Conservation (phyloP, 2,329 filamentous ascomycete species). For the Metarhizium rileyi region DNA sequence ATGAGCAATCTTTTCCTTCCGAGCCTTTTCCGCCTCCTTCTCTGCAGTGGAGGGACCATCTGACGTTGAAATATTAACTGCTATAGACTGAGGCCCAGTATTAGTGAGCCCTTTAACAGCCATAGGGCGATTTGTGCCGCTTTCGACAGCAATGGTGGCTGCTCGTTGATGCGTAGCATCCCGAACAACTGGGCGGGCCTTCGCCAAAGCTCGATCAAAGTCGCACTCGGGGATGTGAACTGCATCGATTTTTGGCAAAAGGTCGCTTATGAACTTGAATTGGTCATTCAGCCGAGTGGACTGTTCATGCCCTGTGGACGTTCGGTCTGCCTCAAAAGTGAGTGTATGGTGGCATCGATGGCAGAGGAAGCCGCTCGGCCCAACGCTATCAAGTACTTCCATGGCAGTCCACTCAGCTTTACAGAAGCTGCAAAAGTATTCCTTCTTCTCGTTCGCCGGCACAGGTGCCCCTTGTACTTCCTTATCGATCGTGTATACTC, state of each 20-base stretch:
- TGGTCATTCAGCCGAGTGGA: constrained; percentile 68
- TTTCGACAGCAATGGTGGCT: constrained; percentile 47
- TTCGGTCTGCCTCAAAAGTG: constrained; percentile 55
- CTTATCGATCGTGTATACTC: constrained; percentile 79
- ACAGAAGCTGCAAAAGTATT: constrained; percentile 77
- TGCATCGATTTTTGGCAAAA: constrained; percentile 69
- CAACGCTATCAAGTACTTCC: constrained; percentile 73
- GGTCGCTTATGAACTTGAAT: constrained; percentile 67
- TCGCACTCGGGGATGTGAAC: constrained; percentile 63
- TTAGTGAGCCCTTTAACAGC: constrained; percentile 61
- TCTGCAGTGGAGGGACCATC: constrained; percentile 59
- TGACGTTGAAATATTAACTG: constrained; percentile 57
- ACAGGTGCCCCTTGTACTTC: constrained; percentile 77
- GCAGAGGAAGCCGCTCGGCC: constrained; percentile 68
- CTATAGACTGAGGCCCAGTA: constrained; percentile 57
- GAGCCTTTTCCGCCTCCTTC: constrained; percentile 52
- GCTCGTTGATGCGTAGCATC: constrained; percentile 58
- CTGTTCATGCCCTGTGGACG: constrained; percentile 61
- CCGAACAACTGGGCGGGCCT: constrained; percentile 53
- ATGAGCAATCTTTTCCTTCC: constrained; percentile 53
- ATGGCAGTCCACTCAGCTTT: constrained; percentile 80
- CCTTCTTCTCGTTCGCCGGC: constrained; percentile 77
- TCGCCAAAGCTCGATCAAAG: constrained; percentile 58
- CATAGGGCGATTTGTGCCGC: constrained; percentile 45
- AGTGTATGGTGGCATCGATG: constrained; percentile 63